Percentiles rank a stretch among this genome's conserved stretches.
Evolutionary conservation across 495 filamentous ascomycete species (phyloP).

Genomic region (Mycothermus thermophilus): DNA sequence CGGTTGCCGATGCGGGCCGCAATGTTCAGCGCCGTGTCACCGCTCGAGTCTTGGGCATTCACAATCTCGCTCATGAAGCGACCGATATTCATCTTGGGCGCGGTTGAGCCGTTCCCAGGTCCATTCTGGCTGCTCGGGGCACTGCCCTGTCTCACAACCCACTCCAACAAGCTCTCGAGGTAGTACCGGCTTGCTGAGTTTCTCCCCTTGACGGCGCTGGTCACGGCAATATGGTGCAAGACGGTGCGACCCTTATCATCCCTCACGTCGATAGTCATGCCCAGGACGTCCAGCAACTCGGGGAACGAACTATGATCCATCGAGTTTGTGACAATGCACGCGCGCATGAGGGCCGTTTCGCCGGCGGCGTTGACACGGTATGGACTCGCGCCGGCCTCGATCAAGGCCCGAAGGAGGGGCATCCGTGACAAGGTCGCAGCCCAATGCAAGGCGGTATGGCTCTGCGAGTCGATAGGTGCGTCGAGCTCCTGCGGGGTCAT

Average conservation of each 20-base stretch:
- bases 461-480: constrained; percentile 71
- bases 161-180: constrained; percentile 82
- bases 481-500: constrained; percentile 77
- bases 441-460: constrained; percentile 89
- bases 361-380: constrained; percentile 74
- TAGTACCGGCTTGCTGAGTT: constrained; percentile 80
- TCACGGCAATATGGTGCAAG: constrained; percentile 88
- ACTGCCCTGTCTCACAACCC: constrained; percentile 74
- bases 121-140: constrained; percentile 43
- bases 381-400: constrained; percentile 72
- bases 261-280: constrained; percentile 77
- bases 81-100: constrained; percentile 63
- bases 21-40: constrained; percentile 88
- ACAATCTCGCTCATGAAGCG: constrained; percentile 94
- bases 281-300: constrained; percentile 74
- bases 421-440: constrained; percentile 88
- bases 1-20: constrained; percentile 81
- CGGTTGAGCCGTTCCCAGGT: constrained; percentile 10
- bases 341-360: constrained; percentile 82
- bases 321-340: constrained; percentile 80
- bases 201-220: constrained; percentile 82
- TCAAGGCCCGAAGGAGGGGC: constrained; percentile 61
- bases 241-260: constrained; percentile 85
- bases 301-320: constrained; percentile 68
- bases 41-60: constrained; percentile 79